These are phyloP conservation scores for Colletotrichum lini DNA, from an alignment of 2,329 filamentous ascomycete genomes.

Conservation along the genomic window DNA sequence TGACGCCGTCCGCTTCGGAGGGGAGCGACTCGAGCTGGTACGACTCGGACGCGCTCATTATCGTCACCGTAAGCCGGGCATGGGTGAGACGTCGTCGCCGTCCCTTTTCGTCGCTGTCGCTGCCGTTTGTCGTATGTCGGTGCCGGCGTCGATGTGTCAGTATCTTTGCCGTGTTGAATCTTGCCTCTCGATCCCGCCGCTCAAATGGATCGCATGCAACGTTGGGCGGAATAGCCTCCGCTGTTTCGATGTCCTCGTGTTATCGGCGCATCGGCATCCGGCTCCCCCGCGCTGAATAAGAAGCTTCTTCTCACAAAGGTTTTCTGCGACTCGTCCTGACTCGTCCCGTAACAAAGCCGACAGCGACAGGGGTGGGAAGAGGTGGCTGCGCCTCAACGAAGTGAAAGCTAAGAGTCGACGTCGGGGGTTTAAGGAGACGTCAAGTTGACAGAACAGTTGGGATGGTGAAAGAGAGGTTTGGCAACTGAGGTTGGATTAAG, in stretches of 20 bases:
- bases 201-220: background rate
- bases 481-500: background rate
- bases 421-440: background rate
- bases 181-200: too few species aligned
- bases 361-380: background rate
- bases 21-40: constrained; percentile 38
- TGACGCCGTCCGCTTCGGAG: constrained; percentile 43
- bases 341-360: constrained; percentile 9
- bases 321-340: constrained; percentile 5
- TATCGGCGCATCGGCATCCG: constrained; percentile 2
- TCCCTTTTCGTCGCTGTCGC: background rate
- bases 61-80: constrained; percentile 24
- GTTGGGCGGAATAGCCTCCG: background rate
- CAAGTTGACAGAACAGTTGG: background rate
- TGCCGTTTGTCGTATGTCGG: background rate
- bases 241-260: background rate
- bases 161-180: background rate
- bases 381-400: background rate
- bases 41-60: constrained; percentile 34
- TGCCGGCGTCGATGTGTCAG: background rate
- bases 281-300: constrained; percentile 2
- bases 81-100: background rate
- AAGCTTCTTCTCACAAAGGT: background rate
- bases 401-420: background rate
- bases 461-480: background rate